Conservation (phyloP, 208 protist genomes). For the Leishmania lainsoni region DNA sequence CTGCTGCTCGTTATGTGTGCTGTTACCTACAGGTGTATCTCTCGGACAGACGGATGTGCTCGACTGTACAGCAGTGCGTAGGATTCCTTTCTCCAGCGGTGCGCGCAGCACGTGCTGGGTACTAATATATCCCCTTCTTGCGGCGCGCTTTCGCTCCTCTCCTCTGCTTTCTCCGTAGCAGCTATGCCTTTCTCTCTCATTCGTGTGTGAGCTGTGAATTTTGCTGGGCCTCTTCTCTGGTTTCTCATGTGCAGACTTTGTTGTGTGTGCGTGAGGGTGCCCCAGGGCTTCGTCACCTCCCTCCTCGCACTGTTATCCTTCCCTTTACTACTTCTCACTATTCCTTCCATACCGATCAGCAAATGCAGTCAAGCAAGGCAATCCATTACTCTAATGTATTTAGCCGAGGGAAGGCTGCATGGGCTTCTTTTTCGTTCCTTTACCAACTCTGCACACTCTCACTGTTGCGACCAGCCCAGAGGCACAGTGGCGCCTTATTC, state of each 20-base stretch:
- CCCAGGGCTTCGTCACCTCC: not conserved
- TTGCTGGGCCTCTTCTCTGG: not conserved
- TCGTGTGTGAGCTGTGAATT: not conserved
- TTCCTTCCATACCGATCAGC: not conserved
- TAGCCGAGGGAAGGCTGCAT: not conserved
- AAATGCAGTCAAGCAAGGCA: not conserved
- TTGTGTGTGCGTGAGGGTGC: not conserved
- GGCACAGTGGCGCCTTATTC: not conserved
- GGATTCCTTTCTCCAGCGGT: not conserved
- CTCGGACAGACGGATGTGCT: not conserved
- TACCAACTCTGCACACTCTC: not conserved
- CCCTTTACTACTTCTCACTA: not conserved
- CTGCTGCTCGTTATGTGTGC: not conserved
- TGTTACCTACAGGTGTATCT: not conserved
- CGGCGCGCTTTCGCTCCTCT: not conserved
- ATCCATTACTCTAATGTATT: not conserved
- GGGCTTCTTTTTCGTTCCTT: not conserved
- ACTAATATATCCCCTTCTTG: not conserved
- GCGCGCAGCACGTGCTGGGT: not conserved
- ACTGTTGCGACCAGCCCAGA: not conserved
- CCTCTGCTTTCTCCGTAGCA: not conserved
- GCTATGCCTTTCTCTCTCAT: not conserved
- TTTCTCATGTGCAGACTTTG: not conserved
- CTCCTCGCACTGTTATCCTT: not conserved
- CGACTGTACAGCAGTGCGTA: not conserved